phyloP scores from a whole-genome alignment of 345 rosid genomes.

The Psidium guajava region DNA sequence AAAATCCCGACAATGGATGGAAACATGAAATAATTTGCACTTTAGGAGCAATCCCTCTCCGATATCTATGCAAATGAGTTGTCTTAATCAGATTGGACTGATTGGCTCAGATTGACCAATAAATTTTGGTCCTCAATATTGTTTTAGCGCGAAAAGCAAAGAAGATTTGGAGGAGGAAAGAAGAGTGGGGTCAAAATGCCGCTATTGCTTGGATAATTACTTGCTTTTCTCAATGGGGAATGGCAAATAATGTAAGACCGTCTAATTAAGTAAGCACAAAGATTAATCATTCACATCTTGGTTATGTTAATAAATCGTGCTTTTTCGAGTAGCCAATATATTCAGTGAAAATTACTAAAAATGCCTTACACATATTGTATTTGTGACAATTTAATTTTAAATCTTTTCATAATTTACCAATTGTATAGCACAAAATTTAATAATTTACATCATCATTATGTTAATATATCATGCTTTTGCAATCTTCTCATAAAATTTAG shows the following conservation, averaged over 20 bases:
- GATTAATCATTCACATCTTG: background rate
- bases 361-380: too few relatives aligned
- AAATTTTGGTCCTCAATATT: background rate
- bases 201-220: accelerated
- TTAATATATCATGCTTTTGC: background rate
- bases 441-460: background rate
- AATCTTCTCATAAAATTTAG: background rate
- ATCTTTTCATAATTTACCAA: background rate
- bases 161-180: background rate
- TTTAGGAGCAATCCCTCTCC: background rate
- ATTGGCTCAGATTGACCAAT: background rate
- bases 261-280: background rate
- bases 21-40: background rate
- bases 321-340: background rate
- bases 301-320: background rate
- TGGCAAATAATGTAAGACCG: background rate
- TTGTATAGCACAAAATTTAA: background rate
- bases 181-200: background rate
- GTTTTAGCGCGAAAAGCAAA: background rate
- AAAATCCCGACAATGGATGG: accelerated
- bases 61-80: background rate
- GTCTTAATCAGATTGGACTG: background rate
- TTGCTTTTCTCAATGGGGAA: background rate
- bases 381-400: too few relatives aligned
- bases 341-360: background rate